Evolutionary conservation across 2,329 filamentous ascomycete genomes (phyloP), one percentile per base, ranked within the genome.

Genomic region (Aspergillus jensenii): DNA sequence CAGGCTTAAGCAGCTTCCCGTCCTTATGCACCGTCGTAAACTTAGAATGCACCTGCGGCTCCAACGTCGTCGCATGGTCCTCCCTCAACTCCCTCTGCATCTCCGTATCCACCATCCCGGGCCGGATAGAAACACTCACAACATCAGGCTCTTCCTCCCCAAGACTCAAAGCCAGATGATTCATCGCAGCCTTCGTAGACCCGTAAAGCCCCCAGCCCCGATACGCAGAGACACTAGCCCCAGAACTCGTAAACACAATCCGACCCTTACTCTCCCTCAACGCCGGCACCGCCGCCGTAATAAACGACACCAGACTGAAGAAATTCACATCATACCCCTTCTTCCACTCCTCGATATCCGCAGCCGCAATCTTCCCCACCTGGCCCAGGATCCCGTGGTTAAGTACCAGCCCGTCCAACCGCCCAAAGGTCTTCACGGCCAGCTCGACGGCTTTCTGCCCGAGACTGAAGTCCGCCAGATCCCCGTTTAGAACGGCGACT

Each of bases 341-440:
- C 68, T 86, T 88, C 90, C 93, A 97, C 60, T 90, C 87, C 39
- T 89, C 86, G 0, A 86, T 70, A n/a, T 84, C 83, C 15, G 83
- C 81, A n/a, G n/a, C n/a, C 3, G 78, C 85, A 45, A 98, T 78
- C 58, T 84, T 85, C 51, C 84, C 85, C 43, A 96, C 87, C 1
- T 91, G 90, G n/a, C 86, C 83, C 45, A 99, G 77, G 1, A 87
- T 81, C 19, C 92, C 93, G 71, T 99, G 95, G 74, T 98, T 98
- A 61, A 98, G 78, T 12, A 99, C 85, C 45, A 99, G 72, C 1
- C 87, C 89, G 70, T 99, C 92, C 4, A 99, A 76, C 49, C 79
- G 81, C 9, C 87, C 88, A 72, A 91, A 98, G 0, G 83, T 78
- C 27, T 83, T 77, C 11, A 89, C 69, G 0, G 92, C 89, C 1